Base-by-base conservation (phyloP, 345 rosid species). In the Salix udensis region DNA sequence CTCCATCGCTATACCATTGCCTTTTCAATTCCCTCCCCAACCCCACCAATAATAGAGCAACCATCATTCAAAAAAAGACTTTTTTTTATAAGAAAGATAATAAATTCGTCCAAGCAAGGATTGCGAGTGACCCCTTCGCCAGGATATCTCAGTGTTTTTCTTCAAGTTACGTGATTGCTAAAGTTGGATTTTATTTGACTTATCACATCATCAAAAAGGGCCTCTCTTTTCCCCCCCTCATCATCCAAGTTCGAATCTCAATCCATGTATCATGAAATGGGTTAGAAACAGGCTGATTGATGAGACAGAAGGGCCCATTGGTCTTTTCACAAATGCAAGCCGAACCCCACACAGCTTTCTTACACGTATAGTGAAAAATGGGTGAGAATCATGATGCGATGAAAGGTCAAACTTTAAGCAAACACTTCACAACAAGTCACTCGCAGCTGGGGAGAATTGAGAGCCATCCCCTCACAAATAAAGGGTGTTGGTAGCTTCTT, bases 361-460 rank as follows among this genome's bases (percentile, higher is more conserved):
- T 72, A 39, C 80, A 75, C 67, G 73, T 60, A 75, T 48, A 67
- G 46, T 40, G n/a, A 23, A 61, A 42, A 73, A 40, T 26, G 24
- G 62, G 55, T 52, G 74, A 73, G 76, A 74, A 86, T 84, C 82
- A 82, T 84, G 85, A 82, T 84, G 85, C 70, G 85, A 77, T 75
- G 69, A 78, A 76, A 83, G 88, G 89, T 90, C 93, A 89, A 87
- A 83, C 88, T 87, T 87, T 79, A 89, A 88, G 91, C 91, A 88
- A 87, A 78, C 88, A 85, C 82, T 79, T 55, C 80, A 70, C 79
- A 86, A 84, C 74, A 74, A 86, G 78, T 76, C 82, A 79, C 79
- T 82, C 86, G 72, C 84, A 80, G 82, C 84, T 80, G 80, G 82
- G 81, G 81, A 80, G 75, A 79, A 81, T 76, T 75, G 76, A 81